A percentile compares a stretch with the other conserved stretches of the same genome.
phyloP scores from a whole-genome alignment of 2,329 filamentous ascomycete genomes.

The Aspergillus neoniger region DNA sequence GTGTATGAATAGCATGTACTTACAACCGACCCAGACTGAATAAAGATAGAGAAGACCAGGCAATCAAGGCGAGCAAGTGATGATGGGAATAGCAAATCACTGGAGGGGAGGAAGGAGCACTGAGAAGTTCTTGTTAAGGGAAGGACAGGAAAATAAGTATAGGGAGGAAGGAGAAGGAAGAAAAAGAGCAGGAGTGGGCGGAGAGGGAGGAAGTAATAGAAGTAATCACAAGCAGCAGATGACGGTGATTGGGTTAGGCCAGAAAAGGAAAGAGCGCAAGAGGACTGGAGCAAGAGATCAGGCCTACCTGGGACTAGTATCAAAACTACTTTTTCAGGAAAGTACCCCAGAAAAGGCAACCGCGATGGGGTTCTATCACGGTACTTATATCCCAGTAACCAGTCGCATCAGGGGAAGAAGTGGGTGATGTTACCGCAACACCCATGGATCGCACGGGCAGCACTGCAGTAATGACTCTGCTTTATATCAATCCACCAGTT shows the following conservation, averaged over 20 bases:
- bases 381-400: background rate
- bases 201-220: background rate
- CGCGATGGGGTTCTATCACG: slow-evolving; percentile 5
- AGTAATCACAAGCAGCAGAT: slow-evolving; percentile 8
- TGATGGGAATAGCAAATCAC: background rate
- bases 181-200: background rate
- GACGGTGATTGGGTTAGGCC: slow-evolving; percentile 3
- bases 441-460: slow-evolving; percentile 1
- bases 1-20: slow-evolving; percentile 1
- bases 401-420: background rate
- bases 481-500: slow-evolving; percentile 2
- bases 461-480: slow-evolving; percentile 3
- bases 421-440: slow-evolving; percentile 7
- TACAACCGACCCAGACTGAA: slow-evolving; percentile 9
- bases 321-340: background rate
- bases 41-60: background rate
- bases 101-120: slow-evolving; percentile 1
- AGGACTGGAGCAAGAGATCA: background rate
- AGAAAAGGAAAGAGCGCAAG: slow-evolving; percentile 15
- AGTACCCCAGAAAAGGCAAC: slow-evolving; percentile 17
- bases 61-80: background rate
- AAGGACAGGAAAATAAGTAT: background rate
- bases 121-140: background rate
- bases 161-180: slow-evolving; percentile 6
- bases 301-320: background rate